Evolutionary conservation across 2,329 filamentous ascomycete genomes (phyloP).

Genomic region (Monilinia fructigena): DNA sequence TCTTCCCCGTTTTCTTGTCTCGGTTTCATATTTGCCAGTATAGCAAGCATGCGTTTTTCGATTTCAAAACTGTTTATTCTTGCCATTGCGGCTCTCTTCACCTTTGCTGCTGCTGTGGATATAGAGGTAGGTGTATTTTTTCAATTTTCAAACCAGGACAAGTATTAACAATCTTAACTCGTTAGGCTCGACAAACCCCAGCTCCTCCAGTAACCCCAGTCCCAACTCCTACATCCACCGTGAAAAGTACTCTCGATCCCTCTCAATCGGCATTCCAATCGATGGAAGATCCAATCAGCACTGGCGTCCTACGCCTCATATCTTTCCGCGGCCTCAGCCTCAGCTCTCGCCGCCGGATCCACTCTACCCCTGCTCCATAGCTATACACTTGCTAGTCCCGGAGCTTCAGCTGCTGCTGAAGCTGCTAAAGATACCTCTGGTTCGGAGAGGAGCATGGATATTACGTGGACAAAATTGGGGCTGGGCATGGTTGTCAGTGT

Average conservation of each 20-base stretch:
- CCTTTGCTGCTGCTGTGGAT: background rate
- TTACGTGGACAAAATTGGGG: background rate
- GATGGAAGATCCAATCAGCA: background rate
- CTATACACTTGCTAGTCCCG: background rate
- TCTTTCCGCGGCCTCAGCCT: background rate
- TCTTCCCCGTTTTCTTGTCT: background rate
- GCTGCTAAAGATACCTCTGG: background rate
- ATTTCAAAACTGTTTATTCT: background rate
- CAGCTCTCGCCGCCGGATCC: background rate
- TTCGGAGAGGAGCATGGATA: background rate
- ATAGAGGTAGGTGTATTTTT: background rate
- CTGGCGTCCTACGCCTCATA: conserved; percentile 1
- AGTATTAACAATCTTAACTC: background rate
- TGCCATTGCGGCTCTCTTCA: background rate
- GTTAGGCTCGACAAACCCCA: background rate
- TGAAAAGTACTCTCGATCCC: background rate
- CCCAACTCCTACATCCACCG: background rate
- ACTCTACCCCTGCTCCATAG: background rate
- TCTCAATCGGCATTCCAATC: conserved; percentile 4
- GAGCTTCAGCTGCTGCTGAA: conserved; percentile 3
- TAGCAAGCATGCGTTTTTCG: background rate
- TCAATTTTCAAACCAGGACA: background rate
- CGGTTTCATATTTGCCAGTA: background rate
- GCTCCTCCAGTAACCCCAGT: background rate
- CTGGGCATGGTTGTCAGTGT: background rate